Conservation (phyloP, 31 red algal genomes). For the Endocladia muricata region DNA sequence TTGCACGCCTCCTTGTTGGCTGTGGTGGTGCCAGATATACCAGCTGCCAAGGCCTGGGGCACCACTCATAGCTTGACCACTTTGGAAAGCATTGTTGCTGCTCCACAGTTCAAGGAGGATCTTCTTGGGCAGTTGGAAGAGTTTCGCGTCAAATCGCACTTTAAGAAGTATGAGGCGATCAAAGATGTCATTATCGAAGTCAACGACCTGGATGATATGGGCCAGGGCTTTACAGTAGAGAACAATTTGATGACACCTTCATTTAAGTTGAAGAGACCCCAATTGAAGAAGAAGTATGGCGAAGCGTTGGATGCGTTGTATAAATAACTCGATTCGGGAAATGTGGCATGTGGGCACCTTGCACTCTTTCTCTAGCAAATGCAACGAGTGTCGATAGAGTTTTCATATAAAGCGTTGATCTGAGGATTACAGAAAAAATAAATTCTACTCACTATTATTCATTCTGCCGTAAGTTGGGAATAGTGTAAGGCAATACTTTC, state of each 20-base stretch:
- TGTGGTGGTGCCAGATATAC: slow-evolving; percentile 82
- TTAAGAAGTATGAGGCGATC: slow-evolving; percentile 91
- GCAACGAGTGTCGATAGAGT: no score
- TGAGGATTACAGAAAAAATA: no score
- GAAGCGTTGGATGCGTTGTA: slow-evolving; percentile 76
- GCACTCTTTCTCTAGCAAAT: background rate
- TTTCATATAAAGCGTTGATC: no score
- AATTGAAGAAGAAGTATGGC: slow-evolving; percentile 69
- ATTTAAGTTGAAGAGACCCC: slow-evolving; percentile 93
- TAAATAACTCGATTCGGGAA: no score
- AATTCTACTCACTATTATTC: no score
- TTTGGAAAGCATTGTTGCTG: slow-evolving; percentile 45
- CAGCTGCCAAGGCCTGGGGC: slow-evolving; percentile 60
- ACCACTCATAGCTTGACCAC: slow-evolving; percentile 10
- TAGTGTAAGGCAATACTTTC: no score
- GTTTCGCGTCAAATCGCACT: slow-evolving; percentile 20
- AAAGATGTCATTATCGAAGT: slow-evolving; percentile 66
- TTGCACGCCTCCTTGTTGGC: slow-evolving; percentile 63
- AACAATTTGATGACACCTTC: slow-evolving; percentile 93
- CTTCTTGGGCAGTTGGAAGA: slow-evolving; percentile 71
- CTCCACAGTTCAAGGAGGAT: slow-evolving; percentile 64
- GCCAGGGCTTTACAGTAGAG: slow-evolving; percentile 84
- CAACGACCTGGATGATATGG: slow-evolving; percentile 74
- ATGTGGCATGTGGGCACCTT: background rate
- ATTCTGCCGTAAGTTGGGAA: no score